phyloP scores from a whole-genome alignment of 2,329 filamentous ascomycete species.

The Aspergillus sp. region DNA sequence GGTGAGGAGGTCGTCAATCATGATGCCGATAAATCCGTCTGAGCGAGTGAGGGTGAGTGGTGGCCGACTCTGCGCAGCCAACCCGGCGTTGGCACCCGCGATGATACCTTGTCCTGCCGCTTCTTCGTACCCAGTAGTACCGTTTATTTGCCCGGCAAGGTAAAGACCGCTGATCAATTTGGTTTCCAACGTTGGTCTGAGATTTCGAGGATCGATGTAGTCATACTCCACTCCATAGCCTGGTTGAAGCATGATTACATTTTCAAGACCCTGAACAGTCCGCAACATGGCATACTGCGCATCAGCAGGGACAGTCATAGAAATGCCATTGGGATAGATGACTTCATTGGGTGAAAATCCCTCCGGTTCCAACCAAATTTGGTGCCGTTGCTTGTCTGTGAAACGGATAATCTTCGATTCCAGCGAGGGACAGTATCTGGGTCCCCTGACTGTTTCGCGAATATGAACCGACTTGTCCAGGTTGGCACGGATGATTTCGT shows the following conservation, averaged over 20 bases:
- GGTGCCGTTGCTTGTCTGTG: constrained; percentile 70
- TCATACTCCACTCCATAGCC: constrained; percentile 98
- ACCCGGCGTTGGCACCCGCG: constrained; percentile 88
- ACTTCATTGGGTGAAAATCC: constrained; percentile 78
- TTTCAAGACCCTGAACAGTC: constrained; percentile 81
- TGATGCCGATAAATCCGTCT: constrained; percentile 95
- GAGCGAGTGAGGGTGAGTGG: constrained; percentile 69
- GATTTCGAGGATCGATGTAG: constrained; percentile 88
- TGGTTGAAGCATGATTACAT: constrained; percentile 85
- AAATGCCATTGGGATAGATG: constrained; percentile 94
- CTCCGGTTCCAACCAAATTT: constrained; percentile 96
- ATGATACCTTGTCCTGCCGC: constrained; percentile 89
- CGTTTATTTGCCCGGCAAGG: constrained; percentile 95
- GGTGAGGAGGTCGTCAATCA: constrained; percentile 96
- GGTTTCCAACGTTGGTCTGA: constrained; percentile 87
- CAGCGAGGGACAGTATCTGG: constrained; percentile 89
- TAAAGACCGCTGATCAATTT: constrained; percentile 86
- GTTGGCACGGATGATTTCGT: constrained; percentile 79
- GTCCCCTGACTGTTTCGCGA: constrained; percentile 87
- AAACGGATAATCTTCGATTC: constrained; percentile 94
- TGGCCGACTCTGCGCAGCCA: constrained; percentile 63
- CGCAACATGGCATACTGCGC: constrained; percentile 81
- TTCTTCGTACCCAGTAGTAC: constrained; percentile 97
- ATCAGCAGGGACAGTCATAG: constrained; percentile 89
- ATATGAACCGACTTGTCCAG: constrained; percentile 97